Evolutionary conservation across 176 grass and related monocot genomes (phyloP), one percentile per base, ranked within the genome.

Genomic region (Musa beccarii): DNA sequence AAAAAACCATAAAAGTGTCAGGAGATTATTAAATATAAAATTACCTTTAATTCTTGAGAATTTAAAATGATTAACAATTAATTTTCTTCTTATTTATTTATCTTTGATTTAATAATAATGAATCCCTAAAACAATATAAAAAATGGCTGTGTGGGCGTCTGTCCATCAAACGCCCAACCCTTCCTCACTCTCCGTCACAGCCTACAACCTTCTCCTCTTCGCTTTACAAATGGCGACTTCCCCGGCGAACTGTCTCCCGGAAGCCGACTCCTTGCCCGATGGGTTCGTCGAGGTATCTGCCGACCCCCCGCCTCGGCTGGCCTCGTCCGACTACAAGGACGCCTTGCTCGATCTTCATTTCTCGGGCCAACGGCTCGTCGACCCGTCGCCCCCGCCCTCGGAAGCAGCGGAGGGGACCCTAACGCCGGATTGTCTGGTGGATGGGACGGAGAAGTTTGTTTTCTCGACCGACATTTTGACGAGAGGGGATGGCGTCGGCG

Each of bases 201-300:
- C 4, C 3, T 51, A 10, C 56, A 1, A 10, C 17, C 25, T 25
- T 1, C 29, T 5, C 34, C 34, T 43, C 34, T 43, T 43, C 34
- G 34, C 34, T 43, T 43, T 43, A 70, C 22, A 74, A 70, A 99
- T 89, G 95, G 90, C 94, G 52, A 70, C 34, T 81, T 99, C 81
- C 29, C 90, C 78, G 80, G 83, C 69, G 76, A 94, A 84, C 82
- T 74, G 79, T 53, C 95, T 99, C 53, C 90, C 86, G 2, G 86
- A 99, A 76, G 90, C 85, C 16, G 81, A 94, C 80, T 87, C 90
- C 14, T 88, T 99, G 14, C 95, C 95, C 75, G 95, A 99, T 21
- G 95, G 90, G 66, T 99, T 99, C 81, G 91, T 86, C 13, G 95
- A 94, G 57, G 89, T 89, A 71, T 83, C 63, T 8, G 24, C 83